phyloP scores from a whole-genome alignment of 148 eudicot genomes.

The Diospyros lotus region DNA sequence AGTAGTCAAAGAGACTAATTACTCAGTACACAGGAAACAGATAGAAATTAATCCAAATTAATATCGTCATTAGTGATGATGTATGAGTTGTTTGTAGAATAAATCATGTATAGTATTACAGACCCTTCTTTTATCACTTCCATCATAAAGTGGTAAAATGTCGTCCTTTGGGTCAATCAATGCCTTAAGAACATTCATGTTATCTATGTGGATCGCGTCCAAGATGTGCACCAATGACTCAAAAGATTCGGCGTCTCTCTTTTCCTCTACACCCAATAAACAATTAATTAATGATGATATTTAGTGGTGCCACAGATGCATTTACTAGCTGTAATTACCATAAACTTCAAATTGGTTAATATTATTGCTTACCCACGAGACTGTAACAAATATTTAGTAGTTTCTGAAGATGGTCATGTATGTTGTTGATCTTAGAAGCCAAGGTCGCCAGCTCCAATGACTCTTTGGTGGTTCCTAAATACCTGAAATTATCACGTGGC shows the following conservation, averaged over 20 bases:
- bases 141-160: constrained; percentile 39
- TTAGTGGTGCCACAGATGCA: neutral
- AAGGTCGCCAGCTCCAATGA: constrained; percentile 55
- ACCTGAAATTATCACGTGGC: constrained; percentile 18
- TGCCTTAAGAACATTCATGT: constrained; percentile 49
- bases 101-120: neutral
- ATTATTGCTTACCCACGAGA: constrained; percentile 32
- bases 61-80: too few species aligned
- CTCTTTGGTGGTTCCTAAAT: constrained; percentile 30
- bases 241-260: constrained; percentile 36
- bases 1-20: too few species aligned
- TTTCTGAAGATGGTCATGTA: constrained; percentile 41
- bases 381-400: constrained; percentile 27
- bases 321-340: neutral
- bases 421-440: constrained; percentile 47
- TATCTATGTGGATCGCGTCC: constrained; percentile 50
- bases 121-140: constrained; percentile 45
- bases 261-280: constrained; percentile 35
- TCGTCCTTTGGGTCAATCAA: constrained; percentile 42
- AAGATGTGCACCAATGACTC: constrained; percentile 29
- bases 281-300: too few species aligned
- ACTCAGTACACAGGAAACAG: neutral
- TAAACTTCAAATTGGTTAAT: neutral
- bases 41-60: neutral
- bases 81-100: neutral